Evolutionary conservation across 495 filamentous ascomycete genomes (phyloP), one percentile per base, ranked within the genome.

Genomic region (Aspergillus kassunensis): DNA sequence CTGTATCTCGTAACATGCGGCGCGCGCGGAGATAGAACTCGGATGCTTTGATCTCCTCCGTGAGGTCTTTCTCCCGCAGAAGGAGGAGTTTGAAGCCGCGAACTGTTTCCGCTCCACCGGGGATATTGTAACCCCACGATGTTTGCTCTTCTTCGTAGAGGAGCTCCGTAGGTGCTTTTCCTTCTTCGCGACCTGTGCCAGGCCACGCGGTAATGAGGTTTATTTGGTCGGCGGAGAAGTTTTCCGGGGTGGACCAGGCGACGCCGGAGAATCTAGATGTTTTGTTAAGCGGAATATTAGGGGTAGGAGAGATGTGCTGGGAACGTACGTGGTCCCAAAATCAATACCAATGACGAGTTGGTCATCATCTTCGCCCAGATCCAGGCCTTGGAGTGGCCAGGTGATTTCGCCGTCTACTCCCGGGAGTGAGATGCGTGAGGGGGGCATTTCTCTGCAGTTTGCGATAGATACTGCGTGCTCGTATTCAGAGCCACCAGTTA

Each of bases 121-220:
- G 48, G n/a, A 51, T 51, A 10, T 19, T 23, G 29, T 51, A 51
- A 9, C 48, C 48, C 48, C 48, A 51, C 25, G 42, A 21, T 4
- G 19, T 51, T 23, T 27, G 8, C 4, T 15, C 48, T 23, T 51
- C 48, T 19, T 51, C 48, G 15, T 51, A 51, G 25, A 41, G 36
- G 3, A 51, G 27, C 19, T 51, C 48, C 4, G 48, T 51, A 4
- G 48, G 48, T 4, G 48, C 48, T 15, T 51, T 51, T 10, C 48
- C 48, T 33, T 51, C 48, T 33, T 51, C 48, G 31, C 35, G 35
- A 12, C 48, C 48, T 10, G 36, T 51, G 16, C 48, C 48, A 7
- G 48, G 48, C 48, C 48, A 51, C 20, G 25, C 23, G 12, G 20
- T 51, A 6, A 51, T 51, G 2, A 42, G 35, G 27, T 51, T 51